Conservation (phyloP, 192 early-diverging fungal species). For the Coemansia sp. region DNA sequence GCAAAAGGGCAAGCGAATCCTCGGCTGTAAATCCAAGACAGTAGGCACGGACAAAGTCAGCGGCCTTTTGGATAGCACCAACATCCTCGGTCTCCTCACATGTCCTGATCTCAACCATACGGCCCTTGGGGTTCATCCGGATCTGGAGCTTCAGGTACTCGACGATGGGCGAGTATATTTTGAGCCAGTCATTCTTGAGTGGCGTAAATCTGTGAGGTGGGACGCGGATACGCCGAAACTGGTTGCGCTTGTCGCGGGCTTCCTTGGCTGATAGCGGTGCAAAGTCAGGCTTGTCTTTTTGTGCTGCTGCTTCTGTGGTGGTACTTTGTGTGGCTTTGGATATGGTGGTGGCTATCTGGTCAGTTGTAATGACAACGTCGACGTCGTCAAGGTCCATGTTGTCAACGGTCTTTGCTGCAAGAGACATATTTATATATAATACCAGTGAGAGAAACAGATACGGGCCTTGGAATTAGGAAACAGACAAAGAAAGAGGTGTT, state of each 20-base stretch:
- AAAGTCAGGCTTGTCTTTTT: constrained; percentile 64
- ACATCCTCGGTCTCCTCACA: constrained; percentile 83
- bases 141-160: constrained; percentile 95
- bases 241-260: constrained; percentile 37
- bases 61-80: constrained; percentile 92
- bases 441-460: constrained; percentile 6
- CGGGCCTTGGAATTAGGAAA: too few species aligned
- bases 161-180: constrained; percentile 95
- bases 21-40: constrained; percentile 91
- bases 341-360: constrained; percentile 46
- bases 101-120: constrained; percentile 85
- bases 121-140: constrained; percentile 89
- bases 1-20: constrained; percentile 90
- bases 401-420: constrained; percentile 14
- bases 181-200: constrained; percentile 89
- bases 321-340: neutral
- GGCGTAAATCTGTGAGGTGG: constrained; percentile 93
- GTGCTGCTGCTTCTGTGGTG: neutral
- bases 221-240: constrained; percentile 83
- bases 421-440: constrained; percentile 20
- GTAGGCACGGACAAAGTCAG: constrained; percentile 95
- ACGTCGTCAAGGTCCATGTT: constrained; percentile 57
- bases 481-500: neutral
- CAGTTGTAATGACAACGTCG: constrained; percentile 64
- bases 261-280: constrained; percentile 60